Conservation (phyloP, 2,329 filamentous ascomycete genomes). For the Aspergillus caelatus region DNA sequence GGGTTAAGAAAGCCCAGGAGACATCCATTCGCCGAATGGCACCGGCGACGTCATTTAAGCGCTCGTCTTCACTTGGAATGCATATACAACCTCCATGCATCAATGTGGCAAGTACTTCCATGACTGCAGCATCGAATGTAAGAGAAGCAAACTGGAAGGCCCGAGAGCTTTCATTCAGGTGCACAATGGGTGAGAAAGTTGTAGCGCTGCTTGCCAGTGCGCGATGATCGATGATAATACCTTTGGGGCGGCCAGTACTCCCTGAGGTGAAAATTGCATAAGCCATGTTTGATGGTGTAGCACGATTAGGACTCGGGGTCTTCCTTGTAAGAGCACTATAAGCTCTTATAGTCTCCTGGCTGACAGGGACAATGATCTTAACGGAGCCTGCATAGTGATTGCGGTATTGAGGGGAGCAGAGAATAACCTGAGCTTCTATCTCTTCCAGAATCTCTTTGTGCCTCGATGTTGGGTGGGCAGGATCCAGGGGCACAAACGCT, state of each 20-base stretch:
- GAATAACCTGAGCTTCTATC: conserved; percentile 34
- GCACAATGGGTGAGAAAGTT: conserved; percentile 31
- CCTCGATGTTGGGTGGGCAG: conserved; percentile 36
- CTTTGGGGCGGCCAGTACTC: conserved; percentile 42
- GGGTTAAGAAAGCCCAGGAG: conserved; percentile 51
- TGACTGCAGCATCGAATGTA: conserved; percentile 49
- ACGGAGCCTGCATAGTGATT: conserved; percentile 32
- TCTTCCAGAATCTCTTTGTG: conserved; percentile 38
- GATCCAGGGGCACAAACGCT: conserved; percentile 38
- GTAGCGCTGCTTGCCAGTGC: conserved; percentile 36
- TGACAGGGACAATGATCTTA: conserved; percentile 36
- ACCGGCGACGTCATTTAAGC: conserved; percentile 51
- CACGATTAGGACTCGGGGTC: conserved; percentile 2
- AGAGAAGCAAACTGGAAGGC: conserved; percentile 51
- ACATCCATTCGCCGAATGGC: conserved; percentile 54
- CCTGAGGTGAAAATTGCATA: conserved; percentile 43
- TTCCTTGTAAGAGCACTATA: conserved; percentile 24
- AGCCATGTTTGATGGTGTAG: conserved; percentile 32
- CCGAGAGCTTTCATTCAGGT: conserved; percentile 29
- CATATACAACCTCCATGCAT: conserved; percentile 52
- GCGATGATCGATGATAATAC: conserved; percentile 39
- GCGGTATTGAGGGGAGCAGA: conserved; percentile 36
- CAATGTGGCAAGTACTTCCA: conserved; percentile 42
- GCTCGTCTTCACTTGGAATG: conserved; percentile 50
- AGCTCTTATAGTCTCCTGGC: conserved; percentile 34